Percentiles rank a stretch among this genome's conserved stretches.
Conservation (phyloP, 169 alveolate genomes). For the Eimeria necatrix region DNA sequence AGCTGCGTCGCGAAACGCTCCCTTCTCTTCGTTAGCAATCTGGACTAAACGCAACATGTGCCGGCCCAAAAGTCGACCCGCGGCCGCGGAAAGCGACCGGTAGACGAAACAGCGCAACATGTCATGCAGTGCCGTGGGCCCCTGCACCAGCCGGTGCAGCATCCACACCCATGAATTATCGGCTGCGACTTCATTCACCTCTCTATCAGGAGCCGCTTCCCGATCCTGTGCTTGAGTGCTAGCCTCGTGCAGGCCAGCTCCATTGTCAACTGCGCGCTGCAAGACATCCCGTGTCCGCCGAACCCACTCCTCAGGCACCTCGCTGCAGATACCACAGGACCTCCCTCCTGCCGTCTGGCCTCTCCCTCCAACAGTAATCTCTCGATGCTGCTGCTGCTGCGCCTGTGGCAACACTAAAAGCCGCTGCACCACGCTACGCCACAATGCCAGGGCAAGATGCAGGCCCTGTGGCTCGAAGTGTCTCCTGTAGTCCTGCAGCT, state of each 20-base stretch:
- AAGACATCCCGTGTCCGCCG: not conserved
- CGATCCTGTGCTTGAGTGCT: not conserved
- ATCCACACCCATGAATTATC: conserved; percentile 49
- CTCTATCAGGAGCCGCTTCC: not conserved
- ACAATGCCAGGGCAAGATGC: not conserved
- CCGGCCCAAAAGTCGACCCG: conserved; percentile 48
- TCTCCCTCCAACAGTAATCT: not conserved
- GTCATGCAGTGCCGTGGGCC: conserved; percentile 70
- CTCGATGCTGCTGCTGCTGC: conserved; percentile 19
- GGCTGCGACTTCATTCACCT: not conserved
- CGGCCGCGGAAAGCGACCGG: conserved; percentile 71
- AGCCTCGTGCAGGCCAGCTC: not conserved
- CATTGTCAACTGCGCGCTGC: conserved; percentile 6
- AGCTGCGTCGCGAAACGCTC: not conserved
- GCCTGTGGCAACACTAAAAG: conserved; percentile 47
- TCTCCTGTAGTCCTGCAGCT: conserved; percentile 76
- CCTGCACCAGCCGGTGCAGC: conserved; percentile 31
- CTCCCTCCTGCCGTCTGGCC: not conserved
- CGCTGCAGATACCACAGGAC: not conserved
- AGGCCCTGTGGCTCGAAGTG: conserved; percentile 74
- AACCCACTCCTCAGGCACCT: not conserved
- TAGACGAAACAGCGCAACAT: conserved; percentile 67
- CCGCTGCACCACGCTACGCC: conserved; percentile 48
- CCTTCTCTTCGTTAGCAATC: conserved; percentile 1
- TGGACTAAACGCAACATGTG: conserved; percentile 3